Evolutionary conservation across 192 early-diverging fungal species (phyloP).

Genomic region (Coemansia sp.): DNA sequence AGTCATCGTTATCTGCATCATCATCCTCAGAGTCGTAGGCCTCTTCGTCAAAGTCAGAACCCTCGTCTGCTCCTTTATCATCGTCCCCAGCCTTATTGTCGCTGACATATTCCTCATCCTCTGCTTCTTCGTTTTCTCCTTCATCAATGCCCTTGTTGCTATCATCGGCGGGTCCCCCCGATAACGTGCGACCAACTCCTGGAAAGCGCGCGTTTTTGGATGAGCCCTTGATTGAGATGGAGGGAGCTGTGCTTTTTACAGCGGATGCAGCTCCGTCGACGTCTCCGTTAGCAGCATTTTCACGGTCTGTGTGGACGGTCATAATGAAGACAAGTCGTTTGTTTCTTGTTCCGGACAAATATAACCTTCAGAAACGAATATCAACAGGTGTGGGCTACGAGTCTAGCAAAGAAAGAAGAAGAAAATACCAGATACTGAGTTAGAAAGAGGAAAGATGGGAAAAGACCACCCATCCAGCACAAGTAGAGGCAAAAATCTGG

Average conservation of each 20-base stretch:
- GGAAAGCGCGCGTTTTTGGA: slow-evolving; percentile 34
- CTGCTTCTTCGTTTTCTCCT: background rate
- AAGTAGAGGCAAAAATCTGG: too few relatives aligned
- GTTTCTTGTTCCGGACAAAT: background rate
- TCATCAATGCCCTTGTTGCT: too few relatives aligned
- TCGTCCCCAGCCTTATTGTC: slow-evolving; percentile 3
- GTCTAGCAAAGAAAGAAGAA: too few relatives aligned
- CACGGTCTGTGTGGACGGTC: slow-evolving; percentile 24
- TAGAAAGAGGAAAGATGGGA: too few relatives aligned
- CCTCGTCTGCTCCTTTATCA: slow-evolving; percentile 4
- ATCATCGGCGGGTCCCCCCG: slow-evolving; percentile 5
- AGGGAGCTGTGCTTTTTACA: background rate
- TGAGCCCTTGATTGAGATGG: slow-evolving; percentile 16
- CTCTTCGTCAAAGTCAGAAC: slow-evolving; percentile 31
- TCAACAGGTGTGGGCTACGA: background rate
- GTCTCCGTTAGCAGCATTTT: background rate
- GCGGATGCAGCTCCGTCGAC: background rate
- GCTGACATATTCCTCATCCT: background rate
- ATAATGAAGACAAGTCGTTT: slow-evolving; percentile 1
- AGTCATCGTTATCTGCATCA: slow-evolving; percentile 30
- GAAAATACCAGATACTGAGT: too few relatives aligned
- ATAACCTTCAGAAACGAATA: too few relatives aligned
- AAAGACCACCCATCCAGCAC: too few relatives aligned
- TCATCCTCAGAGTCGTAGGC: slow-evolving; percentile 23
- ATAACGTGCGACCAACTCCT: slow-evolving; percentile 30